These are phyloP conservation scores for Nakaseomyces kungkrabaensis DNA, from an alignment of 1,139 yeast species.

Conservation along the genomic window DNA sequence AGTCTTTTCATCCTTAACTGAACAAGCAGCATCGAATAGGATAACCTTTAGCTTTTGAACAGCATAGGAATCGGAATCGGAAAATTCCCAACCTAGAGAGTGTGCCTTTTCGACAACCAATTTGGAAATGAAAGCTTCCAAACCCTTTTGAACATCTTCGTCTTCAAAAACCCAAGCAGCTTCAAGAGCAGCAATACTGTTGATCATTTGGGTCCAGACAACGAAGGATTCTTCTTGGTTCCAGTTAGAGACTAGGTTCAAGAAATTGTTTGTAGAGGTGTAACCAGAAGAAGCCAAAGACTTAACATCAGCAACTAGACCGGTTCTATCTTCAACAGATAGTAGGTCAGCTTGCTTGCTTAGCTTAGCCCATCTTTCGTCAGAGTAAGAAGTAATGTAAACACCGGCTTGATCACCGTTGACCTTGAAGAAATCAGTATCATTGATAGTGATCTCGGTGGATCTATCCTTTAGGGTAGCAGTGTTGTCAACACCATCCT, in stretches of 20 bases:
- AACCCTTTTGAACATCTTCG: conserved; percentile 42
- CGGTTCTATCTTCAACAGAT: conserved; percentile 76
- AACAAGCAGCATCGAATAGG: conserved; percentile 61
- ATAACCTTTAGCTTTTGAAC: conserved; percentile 66
- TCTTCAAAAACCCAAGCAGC: conserved; percentile 67
- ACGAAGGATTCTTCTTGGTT: conserved; percentile 56
- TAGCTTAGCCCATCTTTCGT: conserved; percentile 64
- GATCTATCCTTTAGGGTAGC: conserved; percentile 47
- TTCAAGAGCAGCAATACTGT: conserved; percentile 45
- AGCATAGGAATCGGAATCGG: conserved; percentile 53
- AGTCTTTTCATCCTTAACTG: conserved; percentile 47
- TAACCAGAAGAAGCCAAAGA: conserved; percentile 67
- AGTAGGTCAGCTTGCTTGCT: conserved; percentile 67
- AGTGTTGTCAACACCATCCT: conserved; percentile 53
- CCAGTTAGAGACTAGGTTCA: conserved; percentile 61
- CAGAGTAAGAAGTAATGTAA: conserved; percentile 68
- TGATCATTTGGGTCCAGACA: conserved; percentile 67
- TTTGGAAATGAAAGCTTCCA: conserved; percentile 49
- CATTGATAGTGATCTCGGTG: conserved; percentile 36
- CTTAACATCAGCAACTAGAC: conserved; percentile 74
- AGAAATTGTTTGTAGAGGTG: conserved; percentile 54
- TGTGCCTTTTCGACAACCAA: conserved; percentile 52
- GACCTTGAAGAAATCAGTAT: conserved; percentile 49
- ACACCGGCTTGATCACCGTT: conserved; percentile 80
- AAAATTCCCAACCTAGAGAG: conserved; percentile 61